Evolutionary conservation across 2,329 filamentous ascomycete genomes (phyloP).

Genomic region (Aspergillus sp.): DNA sequence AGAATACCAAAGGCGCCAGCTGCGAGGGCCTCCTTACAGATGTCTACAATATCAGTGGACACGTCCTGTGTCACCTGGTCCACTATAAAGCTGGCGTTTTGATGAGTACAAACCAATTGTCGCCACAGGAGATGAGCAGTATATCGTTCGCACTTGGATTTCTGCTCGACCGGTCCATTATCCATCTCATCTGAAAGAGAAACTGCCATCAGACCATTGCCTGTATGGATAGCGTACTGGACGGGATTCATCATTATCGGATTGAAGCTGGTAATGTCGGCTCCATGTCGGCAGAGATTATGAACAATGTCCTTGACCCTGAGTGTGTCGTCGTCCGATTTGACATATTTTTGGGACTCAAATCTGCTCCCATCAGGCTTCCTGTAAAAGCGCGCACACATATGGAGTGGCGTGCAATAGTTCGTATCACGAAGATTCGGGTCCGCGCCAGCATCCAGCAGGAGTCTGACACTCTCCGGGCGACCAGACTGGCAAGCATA

Average conservation of each 20-base stretch:
- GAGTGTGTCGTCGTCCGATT: not conserved
- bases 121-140: no score
- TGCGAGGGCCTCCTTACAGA: not conserved
- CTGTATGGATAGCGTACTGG: not conserved
- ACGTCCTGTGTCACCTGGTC: not conserved
- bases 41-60: not conserved
- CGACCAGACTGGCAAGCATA: not conserved
- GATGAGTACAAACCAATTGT: not conserved
- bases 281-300: not conserved
- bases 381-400: not conserved
- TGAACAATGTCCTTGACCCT: not conserved
- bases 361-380: no score
- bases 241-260: not conserved
- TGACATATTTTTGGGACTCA: not conserved
- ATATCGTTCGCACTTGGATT: not conserved
- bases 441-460: conserved; percentile 15
- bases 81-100: not conserved
- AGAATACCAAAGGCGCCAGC: not conserved
- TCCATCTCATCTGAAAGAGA: not conserved
- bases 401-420: not conserved
- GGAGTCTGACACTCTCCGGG: not conserved
- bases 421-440: not conserved
- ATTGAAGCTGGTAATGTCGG: not conserved
- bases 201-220: not conserved
- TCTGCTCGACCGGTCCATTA: not conserved